Base-by-base conservation (phyloP, 208 protist genomes). In the Trypanosoma conorhini region DNA sequence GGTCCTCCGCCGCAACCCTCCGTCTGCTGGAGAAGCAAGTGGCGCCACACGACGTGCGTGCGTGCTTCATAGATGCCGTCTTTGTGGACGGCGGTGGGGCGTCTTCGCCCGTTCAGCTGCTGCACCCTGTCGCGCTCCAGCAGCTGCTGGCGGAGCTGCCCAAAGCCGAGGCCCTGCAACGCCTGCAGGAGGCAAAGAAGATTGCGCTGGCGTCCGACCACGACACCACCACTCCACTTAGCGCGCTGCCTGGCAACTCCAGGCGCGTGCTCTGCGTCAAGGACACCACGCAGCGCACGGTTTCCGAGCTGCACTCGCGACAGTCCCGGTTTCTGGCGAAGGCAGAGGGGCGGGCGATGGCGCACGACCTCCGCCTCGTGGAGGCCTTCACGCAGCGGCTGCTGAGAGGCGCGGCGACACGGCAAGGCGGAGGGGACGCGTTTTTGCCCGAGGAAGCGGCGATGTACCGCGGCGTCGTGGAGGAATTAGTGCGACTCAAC, bases 381-480 rank as follows among this genome's bases (percentile, higher is more conserved):
- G 62, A 72, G n/a, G 33, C 22, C 5, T 77, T 85, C 50, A 62
- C 72, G 10, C 50, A 74, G 12, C 17, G 63, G 9, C 40, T 88
- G 33, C 26, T 82, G 21, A 21, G 56, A 35, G 33, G 42, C 9
- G 22, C 5, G 19, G 46, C 44, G 26, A 48, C n/a, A 51, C 40
- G 8, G 52, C 28, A 24, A 50, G 10, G 64, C 28, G 10, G 62
- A 61, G 5, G 19, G 54, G 24, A 48, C 17, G 21, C 22, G 28
- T 71, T 62, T 62, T 46, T 44, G 15, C 50, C 48, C 3, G 74
- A 71, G 5, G 76, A 82, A 30, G 33, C 77, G 15, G 61, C 69
- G n/a, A 50, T 68, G 55, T 95, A 91, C 66, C 70, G 79, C 9
- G 83, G 86, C 8, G 65, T 88, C 28, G 77, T 93, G 22, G 83